phyloP scores from a whole-genome alignment of 208 protist species.

The Acanthamoeba culbertsoni region DNA sequence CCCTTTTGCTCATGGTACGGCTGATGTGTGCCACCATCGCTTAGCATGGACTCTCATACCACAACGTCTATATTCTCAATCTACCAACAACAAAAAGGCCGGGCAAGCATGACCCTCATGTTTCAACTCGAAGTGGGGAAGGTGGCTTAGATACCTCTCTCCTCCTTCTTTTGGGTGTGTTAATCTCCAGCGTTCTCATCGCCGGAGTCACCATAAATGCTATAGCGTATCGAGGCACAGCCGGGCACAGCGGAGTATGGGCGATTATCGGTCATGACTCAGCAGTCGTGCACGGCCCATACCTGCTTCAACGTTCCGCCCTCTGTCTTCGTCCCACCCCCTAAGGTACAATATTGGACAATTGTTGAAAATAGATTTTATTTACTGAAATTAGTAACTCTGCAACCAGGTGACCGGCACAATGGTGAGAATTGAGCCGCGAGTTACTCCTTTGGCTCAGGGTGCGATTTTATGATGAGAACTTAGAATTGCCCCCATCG shows the following conservation, averaged over 20 bases:
- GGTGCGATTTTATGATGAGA: no score
- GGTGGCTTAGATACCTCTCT: neutral
- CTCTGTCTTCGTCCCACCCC: slow-evolving; percentile 15
- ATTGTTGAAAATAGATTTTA: no score
- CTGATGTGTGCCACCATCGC: neutral
- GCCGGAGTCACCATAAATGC: neutral
- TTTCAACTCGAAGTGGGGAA: slow-evolving; percentile 18
- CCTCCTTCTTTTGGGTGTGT: neutral
- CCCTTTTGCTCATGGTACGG: neutral
- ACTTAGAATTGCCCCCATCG: no score
- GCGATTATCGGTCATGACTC: slow-evolving; percentile 21
- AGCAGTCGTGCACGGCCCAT: neutral
- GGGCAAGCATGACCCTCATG: slow-evolving; percentile 14
- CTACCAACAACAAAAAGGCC: neutral
- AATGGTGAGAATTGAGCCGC: neutral
- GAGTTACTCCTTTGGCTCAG: neutral
- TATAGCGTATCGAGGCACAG: neutral
- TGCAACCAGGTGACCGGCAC: neutral
- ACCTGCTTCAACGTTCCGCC: neutral
- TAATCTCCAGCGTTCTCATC: neutral
- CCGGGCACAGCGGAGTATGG: neutral
- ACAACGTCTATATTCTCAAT: neutral
- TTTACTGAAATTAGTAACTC: neutral
- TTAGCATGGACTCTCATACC: no score
- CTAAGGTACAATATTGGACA: no score